Evolutionary conservation across 495 filamentous ascomycete genomes (phyloP).

Genomic region (Trichocladium uniseriatum): DNA sequence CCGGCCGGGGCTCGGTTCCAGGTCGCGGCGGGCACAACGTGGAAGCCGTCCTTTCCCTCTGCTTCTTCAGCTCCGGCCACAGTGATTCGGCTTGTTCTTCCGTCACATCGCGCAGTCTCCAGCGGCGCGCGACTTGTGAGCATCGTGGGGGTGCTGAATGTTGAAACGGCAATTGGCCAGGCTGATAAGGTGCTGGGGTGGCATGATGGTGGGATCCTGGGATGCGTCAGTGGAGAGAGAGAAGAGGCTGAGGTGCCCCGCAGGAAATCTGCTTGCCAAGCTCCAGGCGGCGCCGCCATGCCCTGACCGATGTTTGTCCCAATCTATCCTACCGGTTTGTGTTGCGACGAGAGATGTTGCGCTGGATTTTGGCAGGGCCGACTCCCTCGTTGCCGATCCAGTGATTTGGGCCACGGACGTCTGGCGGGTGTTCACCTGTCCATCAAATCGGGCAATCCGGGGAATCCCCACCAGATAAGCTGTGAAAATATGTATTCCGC

Average conservation of each 20-base stretch:
- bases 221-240: background rate
- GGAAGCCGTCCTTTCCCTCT: background rate
- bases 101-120: conserved; percentile 18
- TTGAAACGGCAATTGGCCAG: conserved; percentile 7
- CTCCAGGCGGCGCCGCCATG: background rate
- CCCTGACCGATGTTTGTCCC: background rate
- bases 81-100: background rate
- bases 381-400: no score
- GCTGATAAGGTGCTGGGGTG: conserved; percentile 9
- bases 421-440: no score
- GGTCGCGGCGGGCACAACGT: background rate
- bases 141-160: conserved; percentile 16
- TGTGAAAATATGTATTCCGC: background rate
- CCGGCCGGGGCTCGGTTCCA: background rate
- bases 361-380: background rate
- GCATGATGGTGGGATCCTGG: conserved; percentile 8
- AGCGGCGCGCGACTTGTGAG: background rate
- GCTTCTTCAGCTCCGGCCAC: background rate
- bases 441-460: no score
- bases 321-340: background rate
- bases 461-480: conserved; percentile 10
- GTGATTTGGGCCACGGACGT: no score
- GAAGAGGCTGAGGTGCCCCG: conserved; percentile 5
- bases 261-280: conserved; percentile 1
- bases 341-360: conserved; percentile 1